Conservation (phyloP, 1,139 yeast species). For the Candida frijolesensis region DNA sequence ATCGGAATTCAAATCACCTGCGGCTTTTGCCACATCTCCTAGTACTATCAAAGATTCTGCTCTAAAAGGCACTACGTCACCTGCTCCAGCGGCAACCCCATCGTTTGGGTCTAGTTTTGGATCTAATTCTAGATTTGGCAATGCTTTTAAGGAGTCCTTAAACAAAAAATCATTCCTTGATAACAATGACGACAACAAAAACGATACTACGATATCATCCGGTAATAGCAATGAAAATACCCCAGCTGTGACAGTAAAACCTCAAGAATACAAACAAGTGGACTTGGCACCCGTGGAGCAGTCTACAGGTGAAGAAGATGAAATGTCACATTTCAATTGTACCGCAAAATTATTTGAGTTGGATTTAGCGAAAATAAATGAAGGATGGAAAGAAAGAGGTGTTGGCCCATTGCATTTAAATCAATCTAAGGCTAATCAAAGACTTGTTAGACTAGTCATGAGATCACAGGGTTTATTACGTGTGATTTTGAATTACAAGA, state of each 20-base stretch:
- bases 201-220: constrained; percentile 15
- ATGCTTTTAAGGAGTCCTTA: constrained; percentile 55
- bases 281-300: constrained; percentile 53
- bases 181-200: constrained; percentile 16
- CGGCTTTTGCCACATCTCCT: constrained; percentile 1
- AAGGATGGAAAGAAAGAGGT: constrained; percentile 97
- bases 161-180: constrained; percentile 60
- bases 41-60: background rate
- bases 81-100: constrained; percentile 6
- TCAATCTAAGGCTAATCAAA: constrained; percentile 39
- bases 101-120: constrained; percentile 47
- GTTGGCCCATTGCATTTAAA: constrained; percentile 85
- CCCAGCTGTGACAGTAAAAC: constrained; percentile 12
- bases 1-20: background rate
- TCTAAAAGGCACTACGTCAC: background rate
- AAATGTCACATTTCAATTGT: constrained; percentile 65
- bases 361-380: constrained; percentile 59
- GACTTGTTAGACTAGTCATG: constrained; percentile 69
- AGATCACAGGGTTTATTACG: constrained; percentile 85
- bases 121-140: constrained; percentile 57
- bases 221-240: constrained; percentile 19
- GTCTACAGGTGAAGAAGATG: constrained; percentile 91
- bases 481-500: constrained; percentile 77
- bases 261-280: constrained; percentile 50
- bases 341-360: constrained; percentile 82